Conservation (phyloP, 306 rosid species). For the Rosa lucieae region DNA sequence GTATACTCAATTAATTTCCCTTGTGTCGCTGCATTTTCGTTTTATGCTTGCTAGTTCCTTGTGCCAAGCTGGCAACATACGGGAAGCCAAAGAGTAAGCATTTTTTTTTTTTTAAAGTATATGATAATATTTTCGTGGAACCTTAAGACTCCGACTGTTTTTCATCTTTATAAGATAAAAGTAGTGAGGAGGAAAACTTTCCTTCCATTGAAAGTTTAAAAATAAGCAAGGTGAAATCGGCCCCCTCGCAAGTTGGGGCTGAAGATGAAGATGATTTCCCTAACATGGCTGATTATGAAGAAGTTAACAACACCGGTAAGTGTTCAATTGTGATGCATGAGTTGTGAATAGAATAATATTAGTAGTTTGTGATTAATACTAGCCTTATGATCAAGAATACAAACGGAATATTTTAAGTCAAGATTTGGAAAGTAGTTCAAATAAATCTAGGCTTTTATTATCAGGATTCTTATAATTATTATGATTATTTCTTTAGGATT, state of each 20-base stretch:
- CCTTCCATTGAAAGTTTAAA: conserved; percentile 88
- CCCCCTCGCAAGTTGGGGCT: conserved; percentile 50
- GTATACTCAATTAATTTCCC: conserved; percentile 24
- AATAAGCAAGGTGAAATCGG: conserved; percentile 58
- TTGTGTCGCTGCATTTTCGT: too few relatives aligned
- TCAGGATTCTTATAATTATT: too few relatives aligned
- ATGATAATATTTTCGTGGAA: background rate
- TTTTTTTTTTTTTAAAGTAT: background rate
- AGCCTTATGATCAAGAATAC: too few relatives aligned
- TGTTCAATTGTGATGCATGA: background rate
- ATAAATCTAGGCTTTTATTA: too few relatives aligned
- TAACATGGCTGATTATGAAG: conserved; percentile 80
- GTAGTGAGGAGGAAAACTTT: conserved; percentile 68
- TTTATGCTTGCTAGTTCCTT: background rate
- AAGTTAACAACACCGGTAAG: conserved; percentile 82
- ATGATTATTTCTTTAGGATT: too few relatives aligned
- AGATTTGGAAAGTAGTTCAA: too few relatives aligned
- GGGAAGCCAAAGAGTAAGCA: conserved; percentile 81
- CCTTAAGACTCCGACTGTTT: conserved; percentile 9
- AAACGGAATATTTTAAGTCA: too few relatives aligned
- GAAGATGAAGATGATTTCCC: conserved; percentile 90
- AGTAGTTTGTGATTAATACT: background rate
- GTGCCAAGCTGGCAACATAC: conserved; percentile 56
- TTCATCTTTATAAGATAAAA: conserved; percentile 50
- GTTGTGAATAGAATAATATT: background rate